phyloP scores from a whole-genome alignment of 129 eudicot genomes.

The Apium graveolens region DNA sequence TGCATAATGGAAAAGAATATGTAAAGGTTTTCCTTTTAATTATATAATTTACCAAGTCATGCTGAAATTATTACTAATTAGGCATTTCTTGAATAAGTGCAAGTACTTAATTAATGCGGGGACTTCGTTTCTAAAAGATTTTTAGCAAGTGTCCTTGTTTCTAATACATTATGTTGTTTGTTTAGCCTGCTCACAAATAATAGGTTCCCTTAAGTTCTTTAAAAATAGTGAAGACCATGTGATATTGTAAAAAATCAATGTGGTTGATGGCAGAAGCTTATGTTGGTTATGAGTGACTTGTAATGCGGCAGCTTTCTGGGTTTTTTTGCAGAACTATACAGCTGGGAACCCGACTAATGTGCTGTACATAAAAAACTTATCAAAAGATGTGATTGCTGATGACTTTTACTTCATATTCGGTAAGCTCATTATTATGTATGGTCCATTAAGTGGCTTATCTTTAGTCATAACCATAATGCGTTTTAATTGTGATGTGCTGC shows the following conservation, averaged over 20 bases:
- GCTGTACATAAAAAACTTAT: conserved; percentile 85
- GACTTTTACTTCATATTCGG: conserved; percentile 84
- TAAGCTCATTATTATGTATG: conserved; percentile 16
- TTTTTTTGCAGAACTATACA: conserved; percentile 59
- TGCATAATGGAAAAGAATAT: background rate
- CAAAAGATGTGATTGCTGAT: conserved; percentile 76
- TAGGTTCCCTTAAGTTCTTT: too few species aligned
- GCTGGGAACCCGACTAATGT: conserved; percentile 80
- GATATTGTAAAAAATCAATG: background rate
- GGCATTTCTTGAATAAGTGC: background rate
- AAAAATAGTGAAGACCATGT: too few species aligned
- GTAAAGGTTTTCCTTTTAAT: background rate
- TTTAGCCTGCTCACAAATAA: background rate
- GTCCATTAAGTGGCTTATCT: background rate
- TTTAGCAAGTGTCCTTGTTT: background rate
- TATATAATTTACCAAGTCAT: background rate
- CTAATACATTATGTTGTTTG: background rate
- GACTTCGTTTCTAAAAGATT: background rate
- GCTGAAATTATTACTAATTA: background rate
- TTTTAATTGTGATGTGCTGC: conserved; percentile 13
- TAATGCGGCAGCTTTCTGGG: background rate
- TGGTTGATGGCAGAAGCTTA: background rate
- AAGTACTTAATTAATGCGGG: background rate
- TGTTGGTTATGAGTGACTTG: background rate
- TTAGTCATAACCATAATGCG: background rate